A percentile compares a stretch with the other conserved stretches of the same genome.
These are phyloP conservation scores for Leccinum subrobustum DNA, from an alignment of 1,284 basidiomycete species.

Conservation along the genomic window DNA sequence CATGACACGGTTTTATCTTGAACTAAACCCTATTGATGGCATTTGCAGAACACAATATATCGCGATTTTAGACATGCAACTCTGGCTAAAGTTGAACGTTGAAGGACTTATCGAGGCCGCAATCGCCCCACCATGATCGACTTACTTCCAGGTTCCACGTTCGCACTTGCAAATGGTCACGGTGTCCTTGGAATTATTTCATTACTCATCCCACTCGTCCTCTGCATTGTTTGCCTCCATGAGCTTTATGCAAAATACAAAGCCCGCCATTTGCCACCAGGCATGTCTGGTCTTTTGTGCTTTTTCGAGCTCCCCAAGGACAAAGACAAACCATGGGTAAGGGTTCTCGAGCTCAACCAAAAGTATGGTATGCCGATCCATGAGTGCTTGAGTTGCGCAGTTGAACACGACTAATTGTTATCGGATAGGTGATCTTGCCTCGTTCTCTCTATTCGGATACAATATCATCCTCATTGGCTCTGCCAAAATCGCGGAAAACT, in stretches of 20 bases:
- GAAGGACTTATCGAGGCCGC: neutral
- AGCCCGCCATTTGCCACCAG: slow-evolving; percentile 16
- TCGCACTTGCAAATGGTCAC: neutral
- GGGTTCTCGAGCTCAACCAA: slow-evolving; percentile 12
- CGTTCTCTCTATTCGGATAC: too few species aligned
- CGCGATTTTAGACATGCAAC: too few species aligned
- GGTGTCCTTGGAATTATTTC: neutral
- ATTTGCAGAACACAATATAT: too few species aligned
- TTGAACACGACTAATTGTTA: neutral
- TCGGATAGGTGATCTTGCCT: slow-evolving; percentile 19
- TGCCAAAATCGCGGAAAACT: too few species aligned
- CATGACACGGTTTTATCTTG: too few species aligned
- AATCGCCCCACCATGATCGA: neutral
- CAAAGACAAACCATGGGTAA: slow-evolving; percentile 9
- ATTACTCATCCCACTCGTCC: too few species aligned
- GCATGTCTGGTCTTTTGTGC: slow-evolving; percentile 15
- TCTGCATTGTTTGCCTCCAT: neutral
- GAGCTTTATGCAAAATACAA: slow-evolving; percentile 1
- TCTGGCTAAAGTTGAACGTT: too few species aligned
- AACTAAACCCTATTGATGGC: too few species aligned
- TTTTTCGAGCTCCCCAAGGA: slow-evolving; percentile 7
- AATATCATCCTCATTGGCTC: too few species aligned
- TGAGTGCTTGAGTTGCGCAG: neutral
- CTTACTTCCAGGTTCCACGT: neutral
- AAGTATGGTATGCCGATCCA: slow-evolving; percentile 11